phyloP scores from a whole-genome alignment of 2,329 filamentous ascomycete genomes.

The Ascochyta fabae region DNA sequence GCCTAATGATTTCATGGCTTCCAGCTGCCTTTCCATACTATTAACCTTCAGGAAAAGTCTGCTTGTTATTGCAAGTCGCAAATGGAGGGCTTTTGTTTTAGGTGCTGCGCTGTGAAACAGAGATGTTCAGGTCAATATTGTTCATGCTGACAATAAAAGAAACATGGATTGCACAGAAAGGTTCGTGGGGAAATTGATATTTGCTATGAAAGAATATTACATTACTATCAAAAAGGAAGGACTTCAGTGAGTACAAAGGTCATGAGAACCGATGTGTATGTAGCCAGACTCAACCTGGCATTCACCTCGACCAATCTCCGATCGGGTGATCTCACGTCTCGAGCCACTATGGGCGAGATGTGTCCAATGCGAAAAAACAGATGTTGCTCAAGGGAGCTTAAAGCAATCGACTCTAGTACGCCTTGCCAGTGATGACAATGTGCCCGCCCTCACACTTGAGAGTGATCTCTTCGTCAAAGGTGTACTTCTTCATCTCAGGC shows the following conservation, averaged over 20 bases:
- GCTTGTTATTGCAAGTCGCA: no score
- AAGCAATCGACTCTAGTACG: neutral
- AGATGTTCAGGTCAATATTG: no score
- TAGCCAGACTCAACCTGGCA: neutral
- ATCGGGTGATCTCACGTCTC: neutral
- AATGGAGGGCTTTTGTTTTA: no score
- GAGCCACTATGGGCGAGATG: neutral
- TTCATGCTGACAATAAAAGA: no score
- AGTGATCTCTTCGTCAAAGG: slow-evolving; percentile 21
- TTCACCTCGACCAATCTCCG: neutral
- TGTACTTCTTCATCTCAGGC: slow-evolving; percentile 8
- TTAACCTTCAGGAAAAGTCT: no score
- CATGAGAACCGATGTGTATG: neutral
- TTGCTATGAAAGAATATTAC: neutral
- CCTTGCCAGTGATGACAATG: slow-evolving; percentile 17
- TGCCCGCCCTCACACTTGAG: slow-evolving; percentile 23
- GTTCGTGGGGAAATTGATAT: neutral
- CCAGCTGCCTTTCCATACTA: no score
- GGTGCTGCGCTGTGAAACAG: no score
- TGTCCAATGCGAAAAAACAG: neutral
- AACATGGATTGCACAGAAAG: no score
- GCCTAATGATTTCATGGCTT: no score
- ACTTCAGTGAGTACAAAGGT: neutral
- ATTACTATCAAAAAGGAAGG: neutral
- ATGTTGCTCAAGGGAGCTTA: neutral